phyloP scores from a whole-genome alignment of 2,329 filamentous ascomycete genomes.

The Lasiodiplodia hormozganensis region DNA sequence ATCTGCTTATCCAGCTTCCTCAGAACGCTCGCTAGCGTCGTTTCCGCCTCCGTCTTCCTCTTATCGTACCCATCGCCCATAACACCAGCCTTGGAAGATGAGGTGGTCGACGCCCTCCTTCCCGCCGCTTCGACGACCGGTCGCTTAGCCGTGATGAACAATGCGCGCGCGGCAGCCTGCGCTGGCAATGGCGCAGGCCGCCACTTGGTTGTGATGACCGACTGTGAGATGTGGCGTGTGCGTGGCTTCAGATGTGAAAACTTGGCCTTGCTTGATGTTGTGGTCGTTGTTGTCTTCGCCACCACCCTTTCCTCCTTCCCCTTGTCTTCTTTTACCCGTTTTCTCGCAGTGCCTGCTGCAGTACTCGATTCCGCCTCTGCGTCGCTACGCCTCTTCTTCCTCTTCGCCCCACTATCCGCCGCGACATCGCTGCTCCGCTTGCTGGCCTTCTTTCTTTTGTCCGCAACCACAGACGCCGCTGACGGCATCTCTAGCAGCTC shows the following conservation, averaged over 20 bases:
- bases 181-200: slow-evolving; percentile 55
- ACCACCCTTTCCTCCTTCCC: not conserved
- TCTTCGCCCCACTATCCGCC: not conserved
- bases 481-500: not conserved
- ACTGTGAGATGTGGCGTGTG: slow-evolving; percentile 46
- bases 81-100: not conserved
- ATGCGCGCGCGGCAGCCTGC: slow-evolving; percentile 58
- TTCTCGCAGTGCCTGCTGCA: too few relatives aligned
- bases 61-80: slow-evolving; percentile 30
- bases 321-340: not conserved
- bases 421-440: not conserved
- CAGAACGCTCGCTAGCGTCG: slow-evolving; percentile 63
- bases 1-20: slow-evolving; percentile 66
- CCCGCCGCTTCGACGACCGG: slow-evolving; percentile 63
- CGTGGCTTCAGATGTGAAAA: slow-evolving; percentile 44
- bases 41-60: slow-evolving; percentile 60
- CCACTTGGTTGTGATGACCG: slow-evolving; percentile 54
- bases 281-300: not conserved
- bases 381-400: not conserved
- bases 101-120: slow-evolving; percentile 43
- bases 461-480: not conserved
- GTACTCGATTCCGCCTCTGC: not conserved
- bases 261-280: not conserved
- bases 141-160: slow-evolving; percentile 61
- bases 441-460: not conserved